phyloP scores from a whole-genome alignment of 306 rosid species.

The Trifolium pratense region DNA sequence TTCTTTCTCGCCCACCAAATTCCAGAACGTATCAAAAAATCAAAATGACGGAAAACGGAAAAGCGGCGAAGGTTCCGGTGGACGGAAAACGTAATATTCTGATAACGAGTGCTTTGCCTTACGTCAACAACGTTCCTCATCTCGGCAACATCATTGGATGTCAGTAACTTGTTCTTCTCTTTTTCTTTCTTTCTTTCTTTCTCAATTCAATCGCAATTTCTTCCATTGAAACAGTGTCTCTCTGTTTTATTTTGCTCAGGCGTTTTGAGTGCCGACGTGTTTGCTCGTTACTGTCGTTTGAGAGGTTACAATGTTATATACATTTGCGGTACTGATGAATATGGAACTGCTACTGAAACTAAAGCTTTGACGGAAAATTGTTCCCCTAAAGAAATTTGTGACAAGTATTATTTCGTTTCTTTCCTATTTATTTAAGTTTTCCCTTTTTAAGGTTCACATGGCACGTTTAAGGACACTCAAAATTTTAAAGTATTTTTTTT shows the following conservation, averaged over 20 bases:
- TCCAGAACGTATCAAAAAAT: too few species aligned
- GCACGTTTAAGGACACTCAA: too few species aligned
- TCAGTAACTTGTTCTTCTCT: constrained; percentile 13
- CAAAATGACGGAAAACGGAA: constrained; percentile 34
- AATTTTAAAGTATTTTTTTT: too few species aligned
- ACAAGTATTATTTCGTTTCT: constrained; percentile 60
- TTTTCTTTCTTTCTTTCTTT: too few species aligned
- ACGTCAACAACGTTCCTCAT: constrained; percentile 95
- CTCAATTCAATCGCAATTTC: too few species aligned
- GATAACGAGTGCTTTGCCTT: constrained; percentile 94
- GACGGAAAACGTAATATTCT: constrained; percentile 82
- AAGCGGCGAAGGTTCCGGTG: constrained; percentile 63
- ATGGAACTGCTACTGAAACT: constrained; percentile 92
- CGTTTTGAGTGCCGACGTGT: constrained; percentile 92
- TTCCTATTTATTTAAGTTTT: too few species aligned
- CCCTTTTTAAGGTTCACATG: too few species aligned
- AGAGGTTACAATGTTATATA: constrained; percentile 80
- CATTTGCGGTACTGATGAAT: constrained; percentile 92
- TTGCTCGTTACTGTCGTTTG: constrained; percentile 87
- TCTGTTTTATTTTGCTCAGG: constrained; percentile 44
- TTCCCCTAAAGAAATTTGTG: constrained; percentile 85
- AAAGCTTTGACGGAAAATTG: constrained; percentile 90
- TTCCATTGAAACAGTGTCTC: not conserved
- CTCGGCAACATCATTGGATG: constrained; percentile 88
- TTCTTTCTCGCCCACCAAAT: too few species aligned